These are phyloP conservation scores for Xylaria sp. DNA, from an alignment of 2,329 filamentous ascomycete genomes.

Conservation along the genomic window DNA sequence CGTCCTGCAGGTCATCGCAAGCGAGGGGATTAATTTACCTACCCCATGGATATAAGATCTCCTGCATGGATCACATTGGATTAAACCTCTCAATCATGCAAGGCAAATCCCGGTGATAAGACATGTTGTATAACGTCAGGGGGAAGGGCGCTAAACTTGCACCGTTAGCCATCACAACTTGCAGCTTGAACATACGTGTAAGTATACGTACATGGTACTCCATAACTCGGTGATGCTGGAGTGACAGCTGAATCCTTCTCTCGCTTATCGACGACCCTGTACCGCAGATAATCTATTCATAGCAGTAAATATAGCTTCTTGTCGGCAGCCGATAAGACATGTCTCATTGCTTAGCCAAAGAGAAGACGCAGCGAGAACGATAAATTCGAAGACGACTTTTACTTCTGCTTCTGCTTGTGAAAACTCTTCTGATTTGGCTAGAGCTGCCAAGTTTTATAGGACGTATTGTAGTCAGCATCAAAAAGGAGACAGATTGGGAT, in stretches of 20 bases:
- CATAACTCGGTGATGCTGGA: not conserved
- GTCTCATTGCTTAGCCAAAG: not conserved
- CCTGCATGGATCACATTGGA: constrained; percentile 28
- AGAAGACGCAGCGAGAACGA: not conserved
- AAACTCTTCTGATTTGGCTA: not conserved
- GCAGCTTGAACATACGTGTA: not conserved
- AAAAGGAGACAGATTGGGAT: constrained; percentile 6
- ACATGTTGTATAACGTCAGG: constrained; percentile 13
- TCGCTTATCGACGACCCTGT: not conserved
- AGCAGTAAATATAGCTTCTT: not conserved
- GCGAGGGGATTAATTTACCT: constrained; percentile 33
- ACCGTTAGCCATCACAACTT: not conserved
- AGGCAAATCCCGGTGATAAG: constrained; percentile 20
- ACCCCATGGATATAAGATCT: constrained; percentile 35
- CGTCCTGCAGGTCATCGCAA: constrained; percentile 32
- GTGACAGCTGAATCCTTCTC: not conserved
- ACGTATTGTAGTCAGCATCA: constrained; percentile 24
- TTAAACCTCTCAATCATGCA: constrained; percentile 25
- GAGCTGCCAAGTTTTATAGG: constrained; percentile 14
- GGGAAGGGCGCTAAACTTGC: constrained; percentile 14
- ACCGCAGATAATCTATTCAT: not conserved
- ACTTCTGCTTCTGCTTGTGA: not conserved
- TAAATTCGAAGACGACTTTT: constrained; percentile 8
- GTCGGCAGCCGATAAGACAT: not conserved
- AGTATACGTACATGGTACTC: not conserved